phyloP scores from a whole-genome alignment of 2,329 filamentous ascomycete species.

The Metarhizium robertsii region DNA sequence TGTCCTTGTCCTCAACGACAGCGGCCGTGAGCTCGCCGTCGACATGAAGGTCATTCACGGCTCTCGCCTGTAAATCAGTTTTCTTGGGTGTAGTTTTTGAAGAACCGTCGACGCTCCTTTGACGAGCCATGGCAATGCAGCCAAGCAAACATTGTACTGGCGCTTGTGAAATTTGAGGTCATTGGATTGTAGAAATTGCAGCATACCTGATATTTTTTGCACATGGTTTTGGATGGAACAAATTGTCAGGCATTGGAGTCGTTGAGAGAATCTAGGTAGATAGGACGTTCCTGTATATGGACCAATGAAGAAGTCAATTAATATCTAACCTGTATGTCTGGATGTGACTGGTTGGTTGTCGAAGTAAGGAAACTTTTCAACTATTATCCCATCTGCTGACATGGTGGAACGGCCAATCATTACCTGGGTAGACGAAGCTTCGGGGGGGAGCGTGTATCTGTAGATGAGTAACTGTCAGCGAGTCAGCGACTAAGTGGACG shows the following conservation, averaged over 20 bases:
- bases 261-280: slow-evolving; percentile 23
- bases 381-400: no score
- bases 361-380: no score
- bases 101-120: slow-evolving; percentile 5
- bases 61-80: slow-evolving; percentile 47
- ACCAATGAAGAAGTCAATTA: slow-evolving; percentile 23
- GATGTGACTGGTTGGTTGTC: no score
- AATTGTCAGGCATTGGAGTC: slow-evolving; percentile 25
- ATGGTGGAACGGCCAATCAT: no score
- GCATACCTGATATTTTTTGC: slow-evolving; percentile 5
- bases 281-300: slow-evolving; percentile 33
- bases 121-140: slow-evolving; percentile 4
- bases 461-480: no score
- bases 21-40: slow-evolving; percentile 87
- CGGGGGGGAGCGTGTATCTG: no score
- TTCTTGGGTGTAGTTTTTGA: neutral
- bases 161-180: slow-evolving; percentile 15
- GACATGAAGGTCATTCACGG: slow-evolving; percentile 98
- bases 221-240: slow-evolving; percentile 15
- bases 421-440: no score
- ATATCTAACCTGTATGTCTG: slow-evolving; percentile 10
- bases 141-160: slow-evolving; percentile 8
- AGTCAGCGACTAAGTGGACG: no score
- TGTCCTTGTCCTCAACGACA: slow-evolving; percentile 90
- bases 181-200: slow-evolving; percentile 17